Base-by-base conservation (phyloP, 2,329 filamentous ascomycete species). In the Rhynchosporium agropyri region DNA sequence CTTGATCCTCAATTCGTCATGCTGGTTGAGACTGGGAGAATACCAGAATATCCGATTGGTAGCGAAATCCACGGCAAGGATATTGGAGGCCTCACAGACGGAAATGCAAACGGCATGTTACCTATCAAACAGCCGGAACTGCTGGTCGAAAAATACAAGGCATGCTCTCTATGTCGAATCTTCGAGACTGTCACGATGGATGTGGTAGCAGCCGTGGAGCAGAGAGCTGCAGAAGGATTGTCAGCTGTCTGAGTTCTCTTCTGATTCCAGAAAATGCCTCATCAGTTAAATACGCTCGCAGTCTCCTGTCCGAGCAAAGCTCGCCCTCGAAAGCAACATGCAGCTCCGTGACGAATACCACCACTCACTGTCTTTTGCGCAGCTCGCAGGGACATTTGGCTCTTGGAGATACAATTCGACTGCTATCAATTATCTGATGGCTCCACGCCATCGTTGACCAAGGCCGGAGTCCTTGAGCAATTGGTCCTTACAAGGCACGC, bases 1-100 rank as follows among this genome's bases (percentile, higher is more conserved):
- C 92, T 99, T 72, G 95, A 99, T 78, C 91, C 92, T 26, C 91
- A 93, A 71, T 97, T 98, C 74, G 90, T 95, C 53, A 84, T 89
- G 68, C 77, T 99, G 72, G 86, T 99, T 48, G 94, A 98, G 76
- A 91, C 91, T 64, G 84, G 81, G 13, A 78, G 75, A 63, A 76
- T 79, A 66, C 90, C 90, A 13, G 79, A 79, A 15, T 92, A 93
- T 74, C 89, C 89, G 0, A 79, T 83, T 62, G 89, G 90, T 1
- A 92, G 89, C 1, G 71, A 80, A 36, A 77, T 90, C 33, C 79
- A 84, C 64, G 87, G 87, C 1, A 76, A 80, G 63, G 81, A 86
- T 63, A 78, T 87, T 40, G 59, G 73, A 68, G 55, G 65, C 62
- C n/a, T 20, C 20, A 20, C 20, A 20, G 20, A 58, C 12, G 49